Conservation (phyloP, 176 grass and related monocot species). For the Lolium multiflorum region DNA sequence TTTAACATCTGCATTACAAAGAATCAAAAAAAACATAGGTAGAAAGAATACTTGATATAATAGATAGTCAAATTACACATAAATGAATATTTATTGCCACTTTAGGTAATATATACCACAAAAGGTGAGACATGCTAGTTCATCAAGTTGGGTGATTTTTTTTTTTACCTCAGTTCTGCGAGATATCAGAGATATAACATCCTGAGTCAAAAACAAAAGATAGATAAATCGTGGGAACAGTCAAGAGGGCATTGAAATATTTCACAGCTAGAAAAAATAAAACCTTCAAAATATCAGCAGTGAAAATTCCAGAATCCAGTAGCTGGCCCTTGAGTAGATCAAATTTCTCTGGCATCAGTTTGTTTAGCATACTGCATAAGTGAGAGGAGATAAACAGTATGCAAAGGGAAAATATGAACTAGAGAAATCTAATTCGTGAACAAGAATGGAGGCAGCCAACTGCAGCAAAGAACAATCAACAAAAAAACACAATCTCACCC, state of each 20-base stretch:
- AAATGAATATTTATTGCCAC: too few relatives aligned
- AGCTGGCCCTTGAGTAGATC: conserved; percentile 91
- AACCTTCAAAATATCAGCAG: conserved; percentile 88
- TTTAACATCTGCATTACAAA: too few relatives aligned
- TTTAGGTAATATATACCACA: too few relatives aligned
- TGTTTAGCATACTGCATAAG: conserved; percentile 79
- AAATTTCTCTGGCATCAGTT: conserved; percentile 94
- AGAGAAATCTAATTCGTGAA: not conserved
- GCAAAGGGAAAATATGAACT: not conserved
- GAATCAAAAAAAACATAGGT: too few relatives aligned
- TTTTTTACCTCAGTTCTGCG: too few relatives aligned
- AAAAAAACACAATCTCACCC: conserved; percentile 65
- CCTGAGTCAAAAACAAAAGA: conserved; percentile 58
- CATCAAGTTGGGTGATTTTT: too few relatives aligned
- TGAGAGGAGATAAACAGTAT: conserved; percentile 30
- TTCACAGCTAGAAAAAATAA: conserved; percentile 28
- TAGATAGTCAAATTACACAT: too few relatives aligned
- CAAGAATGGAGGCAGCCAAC: not conserved
- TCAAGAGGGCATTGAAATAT: conserved; percentile 39
- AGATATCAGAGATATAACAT: conserved; percentile 76
- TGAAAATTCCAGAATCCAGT: conserved; percentile 81
- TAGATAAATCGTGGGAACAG: conserved; percentile 12
- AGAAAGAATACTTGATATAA: too few relatives aligned
- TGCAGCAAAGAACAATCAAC: conserved; percentile 20
- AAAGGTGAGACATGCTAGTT: too few relatives aligned